These are phyloP conservation scores for Mycena filopes DNA, from an alignment of 768 basidiomycete genomes.

Conservation along the genomic window DNA sequence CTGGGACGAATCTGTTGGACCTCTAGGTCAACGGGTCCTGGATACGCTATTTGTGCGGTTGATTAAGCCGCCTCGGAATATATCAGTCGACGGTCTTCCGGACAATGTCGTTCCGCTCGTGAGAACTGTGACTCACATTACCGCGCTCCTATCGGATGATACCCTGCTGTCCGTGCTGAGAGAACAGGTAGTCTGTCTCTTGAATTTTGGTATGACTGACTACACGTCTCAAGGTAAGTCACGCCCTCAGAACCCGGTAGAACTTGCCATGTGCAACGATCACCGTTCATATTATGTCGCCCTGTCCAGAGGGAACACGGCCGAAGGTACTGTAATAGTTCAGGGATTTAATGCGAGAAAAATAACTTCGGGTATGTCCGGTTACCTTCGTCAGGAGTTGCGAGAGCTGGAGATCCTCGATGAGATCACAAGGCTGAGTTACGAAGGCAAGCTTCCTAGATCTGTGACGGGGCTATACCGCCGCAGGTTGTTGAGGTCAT, in stretches of 20 bases:
- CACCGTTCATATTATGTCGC: background rate
- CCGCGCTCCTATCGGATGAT: background rate
- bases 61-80: no score
- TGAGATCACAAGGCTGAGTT: background rate
- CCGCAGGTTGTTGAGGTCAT: background rate
- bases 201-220: slow-evolving; percentile 3
- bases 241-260: background rate
- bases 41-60: no score
- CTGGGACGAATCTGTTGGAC: no score
- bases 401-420: background rate
- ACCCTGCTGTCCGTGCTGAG: background rate
- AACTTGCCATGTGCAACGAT: background rate
- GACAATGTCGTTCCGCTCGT: background rate
- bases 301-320: background rate
- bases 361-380: background rate
- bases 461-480: background rate
- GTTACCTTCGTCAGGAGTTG: background rate
- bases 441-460: background rate
- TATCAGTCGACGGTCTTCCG: background rate
- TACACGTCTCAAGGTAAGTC: slow-evolving; percentile 5
- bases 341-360: background rate
- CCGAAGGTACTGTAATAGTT: background rate
- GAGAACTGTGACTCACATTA: background rate
- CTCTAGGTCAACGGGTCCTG: no score
- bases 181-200: background rate